Evolutionary conservation across 306 rosid genomes (phyloP), one percentile per base, ranked within the genome.

Genomic region (Cicer yamashitae): DNA sequence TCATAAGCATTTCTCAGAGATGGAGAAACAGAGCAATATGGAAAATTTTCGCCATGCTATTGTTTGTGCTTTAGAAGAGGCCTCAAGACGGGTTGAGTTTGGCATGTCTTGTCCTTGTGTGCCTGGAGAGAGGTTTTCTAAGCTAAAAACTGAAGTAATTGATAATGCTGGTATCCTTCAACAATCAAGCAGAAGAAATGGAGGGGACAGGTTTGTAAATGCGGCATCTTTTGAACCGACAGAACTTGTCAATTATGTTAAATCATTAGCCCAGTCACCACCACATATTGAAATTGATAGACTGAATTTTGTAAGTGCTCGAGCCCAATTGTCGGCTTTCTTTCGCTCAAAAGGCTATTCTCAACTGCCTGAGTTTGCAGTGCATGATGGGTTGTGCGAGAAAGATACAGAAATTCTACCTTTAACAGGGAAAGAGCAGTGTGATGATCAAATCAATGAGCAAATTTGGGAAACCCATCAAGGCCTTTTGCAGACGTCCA

Each of bases 81-180:
- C 92, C 51, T 90, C 97, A 0, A 90, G 94, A 44, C 87, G 93
- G 63, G 88, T 90, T 61, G 90, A 90, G 88, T 84, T 82, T 71
- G 88, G 93, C 64, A 75, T 94, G 75, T 82, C 88, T 50, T 94
- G 98, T 70, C 76, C 90, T 48, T 94, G 98, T 84, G 46, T 85
- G 10, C 82, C 91, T 11, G 76, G 74, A 70, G 90, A 88, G 81
- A 79, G 74, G 40, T 81, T 79, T 82, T 79, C 75, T 18, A 65
- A 73, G 64, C 74, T 90, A 74, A 82, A 86, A 75, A 81, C 80
- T 22, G 90, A 91, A 76, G 81, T 82, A 10, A 77, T 86, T 50
- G 34, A 45, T 65, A 91, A 91, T 78, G 82, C 88, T 74, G 96
- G 96, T 39, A 78, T 89, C 80, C 59, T 25, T 25, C 81, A 82